Base-by-base conservation (phyloP, 192 early-diverging fungal species). In the Cetraspora pellucida region DNA sequence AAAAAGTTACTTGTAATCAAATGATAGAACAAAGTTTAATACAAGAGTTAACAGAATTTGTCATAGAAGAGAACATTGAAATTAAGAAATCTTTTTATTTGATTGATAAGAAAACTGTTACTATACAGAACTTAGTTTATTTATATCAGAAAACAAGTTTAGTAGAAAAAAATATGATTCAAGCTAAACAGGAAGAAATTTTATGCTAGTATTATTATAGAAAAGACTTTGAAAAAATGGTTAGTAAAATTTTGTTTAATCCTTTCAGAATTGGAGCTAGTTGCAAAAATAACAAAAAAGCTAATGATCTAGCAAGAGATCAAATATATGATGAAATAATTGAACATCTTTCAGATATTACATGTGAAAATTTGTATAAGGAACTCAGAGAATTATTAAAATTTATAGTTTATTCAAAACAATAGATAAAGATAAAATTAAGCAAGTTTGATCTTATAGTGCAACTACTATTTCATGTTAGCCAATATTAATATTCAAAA, bases 1-100 rank as follows among this genome's bases (percentile, higher is more conserved):
- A 64, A 31, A 37, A 64, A 64, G 31, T 64, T 64, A 37, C 9
- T 16, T 31, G 31, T 31, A 64, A 64, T 37, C 61, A 64, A 64
- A 64, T 64, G 9, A 25, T 64, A 31, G 61, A 64, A 64, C 61
- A 64, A 64, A 16, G 28, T 64, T 64, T 64, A 64, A 64, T 64
- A 64, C 61, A 64, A 64, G 21, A 61, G 23, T 64, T 64, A 27
- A n/a, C n/a, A 23, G 5, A 23, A 59, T 27, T 27, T 59, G 17
- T 27, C 9, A 59, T 23, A 19, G 57, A 59, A 59, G 37, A 37
- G 37, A 37, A 11, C 13, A 52, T 52, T 52, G 50, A 52, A 52
- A 52, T 52, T 2, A 9, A 52, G 49, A 52, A 52, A 52, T 52
- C 10, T 5, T 52, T 52, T 52, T 52, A 52, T 52, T 52, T 52